Evolutionary conservation across 495 filamentous ascomycete genomes (phyloP).

Genomic region (Podospora sp.): DNA sequence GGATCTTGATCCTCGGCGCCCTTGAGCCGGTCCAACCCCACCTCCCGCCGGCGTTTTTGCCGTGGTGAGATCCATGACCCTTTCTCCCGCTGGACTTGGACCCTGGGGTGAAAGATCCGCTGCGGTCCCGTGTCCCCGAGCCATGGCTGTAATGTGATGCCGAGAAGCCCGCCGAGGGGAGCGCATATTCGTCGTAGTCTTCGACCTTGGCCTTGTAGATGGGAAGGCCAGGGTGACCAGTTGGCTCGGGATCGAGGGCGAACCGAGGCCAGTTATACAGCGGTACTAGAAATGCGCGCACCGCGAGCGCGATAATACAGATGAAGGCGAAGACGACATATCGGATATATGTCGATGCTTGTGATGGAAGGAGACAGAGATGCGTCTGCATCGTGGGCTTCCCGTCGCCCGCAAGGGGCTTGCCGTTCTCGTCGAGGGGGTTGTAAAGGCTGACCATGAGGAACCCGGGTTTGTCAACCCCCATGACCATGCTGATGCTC

Average conservation of each 20-base stretch:
- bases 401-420: conserved; percentile 48
- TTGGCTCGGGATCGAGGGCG: conserved; percentile 42
- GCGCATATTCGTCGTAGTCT: conserved; percentile 41
- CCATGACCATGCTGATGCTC: conserved; percentile 92
- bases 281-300: conserved; percentile 62
- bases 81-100: conserved; percentile 21
- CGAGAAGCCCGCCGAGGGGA: conserved; percentile 31
- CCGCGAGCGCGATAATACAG: conserved; percentile 60
- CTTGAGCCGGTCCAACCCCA: conserved; percentile 46
- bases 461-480: conserved; percentile 87
- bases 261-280: conserved; percentile 48
- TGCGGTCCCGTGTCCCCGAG: conserved; percentile 28
- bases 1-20: conserved; percentile 49
- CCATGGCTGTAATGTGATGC: conserved; percentile 29
- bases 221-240: conserved; percentile 35
- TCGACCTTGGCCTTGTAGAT: conserved; percentile 52
- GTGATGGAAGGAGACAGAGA: conserved; percentile 88
- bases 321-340: conserved; percentile 67
- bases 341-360: conserved; percentile 76
- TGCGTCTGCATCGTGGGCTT: conserved; percentile 76
- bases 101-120: conserved; percentile 22
- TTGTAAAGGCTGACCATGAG: conserved; percentile 90
- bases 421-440: conserved; percentile 69
- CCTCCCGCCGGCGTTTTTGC: conserved; percentile 21
- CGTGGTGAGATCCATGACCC: conserved; percentile 19